A percentile compares a stretch with the other conserved stretches of the same genome.
These are phyloP conservation scores for Citrullus colocynthis DNA, from an alignment of 306 rosid species.

Conservation along the genomic window DNA sequence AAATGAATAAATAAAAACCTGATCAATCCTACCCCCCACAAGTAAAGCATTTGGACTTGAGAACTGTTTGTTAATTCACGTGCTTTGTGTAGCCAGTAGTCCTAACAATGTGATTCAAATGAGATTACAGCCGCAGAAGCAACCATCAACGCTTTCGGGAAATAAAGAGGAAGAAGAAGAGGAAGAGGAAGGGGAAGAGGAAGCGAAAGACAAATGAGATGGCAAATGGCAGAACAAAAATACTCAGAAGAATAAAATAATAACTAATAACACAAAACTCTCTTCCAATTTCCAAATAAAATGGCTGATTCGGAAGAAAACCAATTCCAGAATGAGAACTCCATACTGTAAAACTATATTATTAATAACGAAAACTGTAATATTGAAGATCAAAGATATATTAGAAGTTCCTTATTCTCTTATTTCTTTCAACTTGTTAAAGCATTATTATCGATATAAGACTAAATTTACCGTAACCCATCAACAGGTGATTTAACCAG, in stretches of 20 bases:
- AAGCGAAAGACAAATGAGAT: not conserved
- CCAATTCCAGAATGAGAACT: not conserved
- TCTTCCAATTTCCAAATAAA: not conserved
- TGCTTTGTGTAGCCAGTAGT: not conserved
- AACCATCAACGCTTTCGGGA: not conserved
- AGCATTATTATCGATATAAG: no score
- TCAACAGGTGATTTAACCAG: no score
- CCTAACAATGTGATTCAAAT: not conserved
- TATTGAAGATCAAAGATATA: not conserved
- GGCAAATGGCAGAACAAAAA: not conserved
- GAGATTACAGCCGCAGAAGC: not conserved
- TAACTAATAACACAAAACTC: not conserved
- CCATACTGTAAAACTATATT: not conserved
- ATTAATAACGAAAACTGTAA: not conserved
- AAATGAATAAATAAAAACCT: not conserved
- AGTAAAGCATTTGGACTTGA: not conserved
- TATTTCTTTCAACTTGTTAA: not conserved
- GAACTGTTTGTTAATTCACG: not conserved
- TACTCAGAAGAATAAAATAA: not conserved
- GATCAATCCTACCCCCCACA: not conserved
- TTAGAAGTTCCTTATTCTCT: not conserved
- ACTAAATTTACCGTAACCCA: not conserved
- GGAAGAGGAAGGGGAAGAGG: not conserved
- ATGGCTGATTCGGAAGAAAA: not conserved
- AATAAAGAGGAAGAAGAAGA: not conserved